Base-by-base conservation (phyloP, 2,329 filamentous ascomycete genomes). In the Canariomyces notabilis region DNA sequence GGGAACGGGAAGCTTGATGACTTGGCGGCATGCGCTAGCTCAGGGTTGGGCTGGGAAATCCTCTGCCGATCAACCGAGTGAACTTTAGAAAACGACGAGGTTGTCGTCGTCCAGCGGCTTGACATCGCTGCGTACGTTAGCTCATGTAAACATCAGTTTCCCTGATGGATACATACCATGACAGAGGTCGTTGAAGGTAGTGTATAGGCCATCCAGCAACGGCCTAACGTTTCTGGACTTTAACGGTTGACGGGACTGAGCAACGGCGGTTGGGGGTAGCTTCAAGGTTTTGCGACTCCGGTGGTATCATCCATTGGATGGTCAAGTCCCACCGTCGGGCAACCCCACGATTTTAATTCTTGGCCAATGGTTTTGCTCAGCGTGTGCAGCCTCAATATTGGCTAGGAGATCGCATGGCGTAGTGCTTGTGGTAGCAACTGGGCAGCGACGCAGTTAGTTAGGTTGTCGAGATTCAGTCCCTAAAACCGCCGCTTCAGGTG, bases 311-410 rank as follows among this genome's bases (percentile, higher is more conserved):
- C n/a, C n/a, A n/a, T n/a, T n/a, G n/a, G n/a, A n/a, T n/a, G n/a
- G n/a, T n/a, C n/a, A n/a, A n/a, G n/a, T n/a, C n/a, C n/a, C n/a
- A n/a, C n/a, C n/a, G n/a, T n/a, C 43, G 23, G 40, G 38, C 32
- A 42, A 37, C 51, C 51, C 53, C 51, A 51, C 49, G 53, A 56
- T 52, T 42, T 44, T n/a, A n/a, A 14, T 7, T 41, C 14, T 21
- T 22, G 29, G 20, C 51, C 50, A 55, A 55, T 53, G 21, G 33
- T 14, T 11, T 15, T 15, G 15, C 6, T 23, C 22, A 29, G 26
- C 18, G 29, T 19, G 34, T 38, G 48, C 49, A 55, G 49, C 55
- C 55, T 49, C 51, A 44, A 32, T 42, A 46, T 18, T 18, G 18
- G 11, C 14, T 15, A 21, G 20, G n/a, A 15, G 26, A 37, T 41